Evolutionary conservation across 23 red algal genomes (phyloP).

Genomic region (Cyanidium caldarium): DNA sequence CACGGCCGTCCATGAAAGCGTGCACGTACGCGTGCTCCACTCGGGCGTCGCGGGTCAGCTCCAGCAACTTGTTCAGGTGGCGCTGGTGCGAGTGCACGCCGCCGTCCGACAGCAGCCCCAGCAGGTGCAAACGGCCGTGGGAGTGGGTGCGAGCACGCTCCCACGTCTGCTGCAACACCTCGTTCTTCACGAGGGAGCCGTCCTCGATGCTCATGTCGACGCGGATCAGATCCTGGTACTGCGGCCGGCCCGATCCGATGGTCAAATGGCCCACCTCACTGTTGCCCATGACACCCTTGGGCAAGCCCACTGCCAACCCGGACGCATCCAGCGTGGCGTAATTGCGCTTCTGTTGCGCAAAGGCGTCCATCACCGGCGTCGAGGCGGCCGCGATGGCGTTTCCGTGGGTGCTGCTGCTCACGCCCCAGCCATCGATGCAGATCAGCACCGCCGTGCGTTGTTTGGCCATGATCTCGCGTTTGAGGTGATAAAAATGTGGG

Average conservation of each 20-base stretch:
- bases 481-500: too few species aligned
- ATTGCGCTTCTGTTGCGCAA: not conserved
- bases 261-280: constrained; percentile 82
- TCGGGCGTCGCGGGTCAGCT: constrained; percentile 43
- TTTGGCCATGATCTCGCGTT: too few species aligned
- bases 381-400: constrained; percentile 1
- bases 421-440: constrained; percentile 8
- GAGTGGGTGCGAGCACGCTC: constrained; percentile 19
- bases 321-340: constrained; percentile 53
- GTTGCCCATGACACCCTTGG: constrained; percentile 77
- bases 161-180: constrained; percentile 54
- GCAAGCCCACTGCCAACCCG: constrained; percentile 62
- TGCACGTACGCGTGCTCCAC: constrained; percentile 58
- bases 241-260: constrained; percentile 59
- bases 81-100: constrained; percentile 74
- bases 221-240: constrained; percentile 61
- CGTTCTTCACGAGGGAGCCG: constrained; percentile 36
- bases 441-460: constrained; percentile 6
- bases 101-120: constrained; percentile 79
- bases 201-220: constrained; percentile 52
- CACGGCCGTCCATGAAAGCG: constrained; percentile 58
- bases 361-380: constrained; percentile 16
- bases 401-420: not conserved
- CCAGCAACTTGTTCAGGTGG: constrained; percentile 66
- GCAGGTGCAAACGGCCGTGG: constrained; percentile 37